Base-by-base conservation (phyloP, 2,329 filamentous ascomycete species). In the Pseudogymnoascus sp. region DNA sequence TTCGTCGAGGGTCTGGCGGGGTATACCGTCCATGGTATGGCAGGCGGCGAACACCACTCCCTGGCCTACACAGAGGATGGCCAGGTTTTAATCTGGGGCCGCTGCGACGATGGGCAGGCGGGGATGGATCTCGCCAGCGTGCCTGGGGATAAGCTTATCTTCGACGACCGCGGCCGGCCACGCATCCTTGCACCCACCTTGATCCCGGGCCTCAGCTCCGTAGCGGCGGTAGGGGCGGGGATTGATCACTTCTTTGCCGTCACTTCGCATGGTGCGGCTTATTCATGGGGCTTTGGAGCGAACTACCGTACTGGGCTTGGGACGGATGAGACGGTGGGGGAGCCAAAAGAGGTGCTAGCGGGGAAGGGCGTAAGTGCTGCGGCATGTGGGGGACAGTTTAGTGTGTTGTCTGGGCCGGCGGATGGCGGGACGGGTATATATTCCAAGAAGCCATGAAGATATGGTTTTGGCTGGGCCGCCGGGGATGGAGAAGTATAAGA, bases 311-410 rank as follows among this genome's bases (percentile, higher is more conserved):
- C 88, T 2, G 90, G 90, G 12, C 86, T 87, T 68, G 90, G 89
- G 45, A 86, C 82, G 1, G 84, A 84, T 12, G 90, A 94, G 58
- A 91, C 96, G 68, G 82, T 96, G 33, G 81, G 87, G 68, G 80
- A 83, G 26, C 91, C 92, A 0, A 94, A 89, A 0, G 70, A 87
- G 58, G 90, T 97, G 63, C 89, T 94, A 41, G 86, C 88, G 76
- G 85, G 86, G 31, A 90, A 76, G 85, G 87, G 73, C 80, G 97
- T 52, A 81, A 86, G 33, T 90, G 82, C 75, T 75, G 90, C 89
- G n/a, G 90, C 89, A 45, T 88, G 88, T 16, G 92, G 93, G 66
- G 92, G 92, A 4, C 92, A 97, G 72, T 97, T 85, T 74, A 88
- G 86, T 1, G 76, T 90, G 19, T 69, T 90, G n/a, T 79, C 80